Evolutionary conservation across 768 basidiomycete species (phyloP).

Genomic region (Mycena kentingensis): DNA sequence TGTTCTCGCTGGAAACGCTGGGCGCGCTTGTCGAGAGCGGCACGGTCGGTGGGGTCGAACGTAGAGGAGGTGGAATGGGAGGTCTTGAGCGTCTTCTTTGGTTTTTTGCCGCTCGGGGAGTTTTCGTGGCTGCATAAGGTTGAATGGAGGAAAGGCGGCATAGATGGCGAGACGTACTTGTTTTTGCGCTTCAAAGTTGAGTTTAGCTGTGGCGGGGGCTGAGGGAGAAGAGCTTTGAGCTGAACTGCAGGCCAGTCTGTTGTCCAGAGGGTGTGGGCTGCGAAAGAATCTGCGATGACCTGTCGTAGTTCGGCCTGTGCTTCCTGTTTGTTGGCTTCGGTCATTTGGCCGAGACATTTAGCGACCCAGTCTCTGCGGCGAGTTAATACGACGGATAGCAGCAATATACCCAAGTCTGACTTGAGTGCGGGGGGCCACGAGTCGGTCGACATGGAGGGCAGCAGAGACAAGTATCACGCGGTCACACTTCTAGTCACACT

Average conservation of each 20-base stretch:
- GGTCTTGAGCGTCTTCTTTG: constrained; percentile 63
- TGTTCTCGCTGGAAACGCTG: constrained; percentile 91
- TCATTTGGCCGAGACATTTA: constrained; percentile 89
- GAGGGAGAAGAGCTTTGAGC: constrained; percentile 73
- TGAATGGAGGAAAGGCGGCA: constrained; percentile 3
- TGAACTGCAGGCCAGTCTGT: constrained; percentile 92
- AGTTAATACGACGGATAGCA: constrained; percentile 7
- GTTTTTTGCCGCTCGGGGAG: constrained; percentile 48
- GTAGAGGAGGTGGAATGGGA: constrained; percentile 37
- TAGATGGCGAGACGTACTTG: constrained; percentile 43
- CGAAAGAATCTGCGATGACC: constrained; percentile 93
- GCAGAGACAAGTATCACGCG: background rate
- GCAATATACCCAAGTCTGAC: constrained; percentile 45
- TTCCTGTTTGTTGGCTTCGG: constrained; percentile 80
- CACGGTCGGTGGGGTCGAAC: constrained; percentile 65
- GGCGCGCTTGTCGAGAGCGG: constrained; percentile 74
- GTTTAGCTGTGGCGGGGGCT: constrained; percentile 53
- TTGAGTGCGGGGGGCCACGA: constrained; percentile 83
- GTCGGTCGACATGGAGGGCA: constrained; percentile 62
- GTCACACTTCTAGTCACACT: constrained; percentile 10
- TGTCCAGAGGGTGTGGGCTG: constrained; percentile 82
- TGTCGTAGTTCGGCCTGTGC: constrained; percentile 94
- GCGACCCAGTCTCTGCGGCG: constrained; percentile 94
- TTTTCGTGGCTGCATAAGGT: constrained; percentile 38
- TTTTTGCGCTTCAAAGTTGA: constrained; percentile 66